These are phyloP conservation scores for Leccinum pachyderme DNA, from an alignment of 1,284 basidiomycete genomes.

Conservation along the genomic window DNA sequence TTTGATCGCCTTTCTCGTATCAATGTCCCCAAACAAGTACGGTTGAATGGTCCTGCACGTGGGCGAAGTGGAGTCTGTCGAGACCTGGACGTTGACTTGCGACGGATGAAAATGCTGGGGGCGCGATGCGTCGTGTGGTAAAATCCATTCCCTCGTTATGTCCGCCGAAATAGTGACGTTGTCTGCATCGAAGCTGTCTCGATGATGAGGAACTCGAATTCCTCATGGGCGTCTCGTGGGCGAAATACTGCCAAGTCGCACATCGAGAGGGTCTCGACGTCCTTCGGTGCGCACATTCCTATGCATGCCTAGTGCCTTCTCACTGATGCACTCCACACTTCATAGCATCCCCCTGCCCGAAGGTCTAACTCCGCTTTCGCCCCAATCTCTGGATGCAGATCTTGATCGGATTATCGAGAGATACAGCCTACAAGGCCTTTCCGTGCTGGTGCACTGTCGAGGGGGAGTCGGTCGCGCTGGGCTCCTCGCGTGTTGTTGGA, in stretches of 20 bases:
- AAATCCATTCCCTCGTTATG: not conserved
- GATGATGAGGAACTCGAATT: slow-evolving; percentile 85
- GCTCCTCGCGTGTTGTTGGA: slow-evolving; percentile 90
- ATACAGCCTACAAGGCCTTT: slow-evolving; percentile 76
- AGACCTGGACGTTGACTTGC: slow-evolving; percentile 76
- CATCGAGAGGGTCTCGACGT: slow-evolving; percentile 72
- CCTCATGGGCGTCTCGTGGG: slow-evolving; percentile 78
- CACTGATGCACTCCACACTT: slow-evolving; percentile 3
- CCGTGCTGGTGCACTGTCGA: slow-evolving; percentile 88
- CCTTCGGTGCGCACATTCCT: slow-evolving; percentile 44
- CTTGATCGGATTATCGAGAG: slow-evolving; percentile 67
- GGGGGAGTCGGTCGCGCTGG: slow-evolving; percentile 96
- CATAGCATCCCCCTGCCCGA: slow-evolving; percentile 85
- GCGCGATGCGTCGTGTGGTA: slow-evolving; percentile 85
- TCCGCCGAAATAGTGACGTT: not conserved
- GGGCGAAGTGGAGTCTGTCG: slow-evolving; percentile 85
- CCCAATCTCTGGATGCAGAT: slow-evolving; percentile 64
- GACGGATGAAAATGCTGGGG: slow-evolving; percentile 73
- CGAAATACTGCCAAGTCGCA: slow-evolving; percentile 68
- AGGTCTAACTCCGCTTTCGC: slow-evolving; percentile 77
- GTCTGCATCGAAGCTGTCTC: slow-evolving; percentile 59
- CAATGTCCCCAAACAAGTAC: slow-evolving; percentile 46
- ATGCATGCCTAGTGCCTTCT: not conserved
- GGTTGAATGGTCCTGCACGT: slow-evolving; percentile 78
- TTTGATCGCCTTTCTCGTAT: not conserved